A percentile compares a stretch with the other conserved stretches of the same genome.
Conservation (phyloP, 441 rosid species). For the Kokia cookei region DNA sequence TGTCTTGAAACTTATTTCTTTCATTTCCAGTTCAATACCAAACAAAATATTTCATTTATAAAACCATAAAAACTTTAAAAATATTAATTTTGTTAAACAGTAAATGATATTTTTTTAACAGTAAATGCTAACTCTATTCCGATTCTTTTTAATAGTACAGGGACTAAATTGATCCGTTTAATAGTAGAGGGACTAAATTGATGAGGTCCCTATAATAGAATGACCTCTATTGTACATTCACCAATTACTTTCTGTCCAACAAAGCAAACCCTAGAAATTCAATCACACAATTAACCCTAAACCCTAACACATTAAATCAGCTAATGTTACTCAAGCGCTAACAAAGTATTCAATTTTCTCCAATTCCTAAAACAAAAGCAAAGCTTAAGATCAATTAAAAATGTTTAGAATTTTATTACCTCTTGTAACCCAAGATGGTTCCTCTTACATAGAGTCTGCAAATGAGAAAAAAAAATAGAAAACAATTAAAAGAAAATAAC, state of each 20-base stretch:
- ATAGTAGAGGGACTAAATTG: too few relatives aligned
- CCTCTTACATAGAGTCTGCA: neutral
- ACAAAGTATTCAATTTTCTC: neutral
- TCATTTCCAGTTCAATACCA: too few relatives aligned
- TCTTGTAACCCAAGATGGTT: constrained; percentile 1
- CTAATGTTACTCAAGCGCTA: neutral
- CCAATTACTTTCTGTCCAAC: neutral
- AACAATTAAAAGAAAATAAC: neutral
- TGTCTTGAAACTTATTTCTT: too few relatives aligned
- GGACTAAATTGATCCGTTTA: too few relatives aligned
- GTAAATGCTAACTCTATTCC: too few relatives aligned
- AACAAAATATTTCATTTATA: too few relatives aligned
- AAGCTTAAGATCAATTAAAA: neutral
- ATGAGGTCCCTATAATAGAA: too few relatives aligned
- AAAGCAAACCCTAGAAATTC: neutral
- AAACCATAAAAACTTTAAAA: too few relatives aligned
- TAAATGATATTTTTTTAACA: too few relatives aligned
- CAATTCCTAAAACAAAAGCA: neutral
- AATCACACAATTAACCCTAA: neutral
- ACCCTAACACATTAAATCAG: neutral
- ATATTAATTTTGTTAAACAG: too few relatives aligned
- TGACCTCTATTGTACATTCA: too few relatives aligned
- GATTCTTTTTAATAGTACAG: too few relatives aligned
- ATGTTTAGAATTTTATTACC: neutral
- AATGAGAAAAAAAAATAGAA: neutral